Evolutionary conservation across 2,329 filamentous ascomycete genomes (phyloP), one percentile per base, ranked within the genome.

Genomic region (Alternaria atra): DNA sequence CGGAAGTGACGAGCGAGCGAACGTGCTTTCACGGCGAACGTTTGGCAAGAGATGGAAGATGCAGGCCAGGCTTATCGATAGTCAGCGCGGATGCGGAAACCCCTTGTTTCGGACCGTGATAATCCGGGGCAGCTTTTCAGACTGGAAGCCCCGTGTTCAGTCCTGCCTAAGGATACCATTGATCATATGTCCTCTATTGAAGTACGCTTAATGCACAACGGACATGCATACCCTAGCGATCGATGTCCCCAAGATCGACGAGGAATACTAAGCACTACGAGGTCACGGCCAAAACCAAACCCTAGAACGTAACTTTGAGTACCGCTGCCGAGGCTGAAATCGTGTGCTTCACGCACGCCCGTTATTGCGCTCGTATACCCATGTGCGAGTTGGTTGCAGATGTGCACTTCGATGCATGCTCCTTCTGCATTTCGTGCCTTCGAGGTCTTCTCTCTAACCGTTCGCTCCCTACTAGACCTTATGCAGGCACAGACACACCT

Each of bases 1-100:
- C 15, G 12, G 17, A 46, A 47, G 30, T 34, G 17, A 55, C 35
- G 32, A n/a, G 34, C 13, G 40, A 27, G 12, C 35, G 40, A 27
- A 8, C 35, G 48, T 39, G 32, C 42, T 30, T 29, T 35, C 20
- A 25, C 37, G 10, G 20, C 35, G 48, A 20, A 47, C 29, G 30
- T 39, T 27, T 52, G 15, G 20, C 35, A 60, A 61, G 52, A 63
- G 63, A 52, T 44, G 55, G 52, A 30, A 54, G 30, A 43, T 15
- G 30, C 29, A 50, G 43, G 51, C 57, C 25, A 50, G 43, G 51
- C 62, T 62, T 65, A 63, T 67, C 62, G 62, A 65, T 67, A 65
- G 37, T 48, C 32, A 52, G 6, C 51, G 43, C 40, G 43, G 42
- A 35, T 54, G 32, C 48, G 56, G 56, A 55, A 52, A 20, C 29